Evolutionary conservation across 306 rosid genomes (phyloP), one percentile per base, ranked within the genome.

Genomic region (Vigna angularis): DNA sequence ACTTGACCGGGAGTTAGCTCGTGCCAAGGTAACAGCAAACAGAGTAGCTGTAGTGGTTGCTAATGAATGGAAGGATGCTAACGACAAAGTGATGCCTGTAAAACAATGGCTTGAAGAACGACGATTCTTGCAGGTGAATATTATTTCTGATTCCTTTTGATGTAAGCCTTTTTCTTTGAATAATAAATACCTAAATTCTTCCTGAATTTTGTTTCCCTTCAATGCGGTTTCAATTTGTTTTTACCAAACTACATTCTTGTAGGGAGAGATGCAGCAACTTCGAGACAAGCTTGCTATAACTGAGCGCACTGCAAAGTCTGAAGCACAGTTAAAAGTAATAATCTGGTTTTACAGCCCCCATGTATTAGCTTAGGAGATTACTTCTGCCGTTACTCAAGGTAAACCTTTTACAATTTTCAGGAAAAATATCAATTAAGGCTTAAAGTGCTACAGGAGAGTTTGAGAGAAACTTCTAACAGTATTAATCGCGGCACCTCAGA

Each of bases 61-160:
- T 75, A 96, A 96, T 85, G 99, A 96, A 82, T 96, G 99, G 99
- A 96, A 96, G 82, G 99, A 96, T 82, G 79, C 99, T 26, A 93
- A 91, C 47, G 99, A 96, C 83, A 96, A 96, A 87, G 99, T 96
- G 83, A 96, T 96, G 99, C 99, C 99, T 79, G 99, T 96, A 74
- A 96, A 89, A 86, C 99, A 91, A 82, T 96, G 99, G 99, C 98
- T 96, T 72, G 99, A 96, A 85, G 99, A 96, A 76, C 90, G 99
- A 50, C 82, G 98, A 80, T 90, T 90, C 86, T 85, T 96, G 84
- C 98, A 91, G 94, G 99, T 87, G 79, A 38, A 15, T 72, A 58
- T 68, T 55, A 50, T 66, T 74, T 77, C 53, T 51, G 40, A 30
- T 26, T 73, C 55, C 73, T 84, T 52, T 66, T 47, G 38, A 47